phyloP scores from a whole-genome alignment of 2,329 filamentous ascomycete genomes.

The Alternaria sp. region DNA sequence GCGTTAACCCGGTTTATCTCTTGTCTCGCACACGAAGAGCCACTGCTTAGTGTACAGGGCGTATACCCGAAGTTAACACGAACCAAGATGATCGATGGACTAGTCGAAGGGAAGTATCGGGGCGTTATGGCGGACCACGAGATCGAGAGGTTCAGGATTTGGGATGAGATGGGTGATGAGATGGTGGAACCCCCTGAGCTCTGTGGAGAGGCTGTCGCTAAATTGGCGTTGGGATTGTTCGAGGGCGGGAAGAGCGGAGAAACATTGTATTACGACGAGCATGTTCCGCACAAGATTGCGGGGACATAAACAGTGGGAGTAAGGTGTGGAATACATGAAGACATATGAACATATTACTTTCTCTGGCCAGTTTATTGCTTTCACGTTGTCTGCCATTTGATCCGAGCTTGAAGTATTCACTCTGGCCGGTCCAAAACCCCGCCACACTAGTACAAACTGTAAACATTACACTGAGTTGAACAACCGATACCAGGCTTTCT shows the following conservation, averaged over 20 bases:
- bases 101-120: constrained; percentile 27
- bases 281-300: constrained; percentile 28
- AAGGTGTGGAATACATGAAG: not conserved
- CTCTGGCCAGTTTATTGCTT: not conserved
- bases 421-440: not conserved
- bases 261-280: constrained; percentile 32
- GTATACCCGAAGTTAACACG: constrained; percentile 36
- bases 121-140: constrained; percentile 37
- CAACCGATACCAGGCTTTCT: not conserved
- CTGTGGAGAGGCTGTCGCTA: constrained; percentile 32
- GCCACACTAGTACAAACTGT: not conserved
- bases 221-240: constrained; percentile 30
- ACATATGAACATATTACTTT: not conserved
- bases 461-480: not conserved
- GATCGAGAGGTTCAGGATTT: constrained; percentile 32
- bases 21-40: constrained; percentile 34
- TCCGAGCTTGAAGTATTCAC: not conserved
- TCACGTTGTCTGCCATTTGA: not conserved
- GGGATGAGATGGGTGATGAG: constrained; percentile 32
- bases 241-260: constrained; percentile 31
- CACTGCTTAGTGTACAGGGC: constrained; percentile 26
- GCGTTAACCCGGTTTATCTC: constrained; percentile 33
- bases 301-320: constrained; percentile 11
- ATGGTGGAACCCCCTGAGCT: constrained; percentile 33
- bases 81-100: constrained; percentile 33